Evolutionary conservation across 148 eudicot species (phyloP).

Genomic region (Fallopia convolvulus): DNA sequence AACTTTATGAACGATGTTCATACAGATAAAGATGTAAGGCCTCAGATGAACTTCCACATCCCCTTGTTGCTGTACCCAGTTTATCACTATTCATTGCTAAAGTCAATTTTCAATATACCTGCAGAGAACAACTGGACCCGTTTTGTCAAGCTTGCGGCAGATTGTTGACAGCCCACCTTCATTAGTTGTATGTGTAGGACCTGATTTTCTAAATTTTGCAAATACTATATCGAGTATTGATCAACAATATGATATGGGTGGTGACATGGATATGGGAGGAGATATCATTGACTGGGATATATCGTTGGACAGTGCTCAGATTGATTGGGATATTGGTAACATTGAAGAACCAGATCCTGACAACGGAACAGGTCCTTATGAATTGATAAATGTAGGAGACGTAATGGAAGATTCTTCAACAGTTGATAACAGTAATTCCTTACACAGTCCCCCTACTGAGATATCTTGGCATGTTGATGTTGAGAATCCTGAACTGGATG

Average conservation of each 20-base stretch:
- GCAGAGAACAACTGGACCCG: slow-evolving; percentile 33
- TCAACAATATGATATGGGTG: slow-evolving; percentile 30
- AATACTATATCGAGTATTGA: slow-evolving; percentile 21
- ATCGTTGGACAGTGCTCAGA: slow-evolving; percentile 74
- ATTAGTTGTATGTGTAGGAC: slow-evolving; percentile 32
- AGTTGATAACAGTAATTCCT: slow-evolving; percentile 10
- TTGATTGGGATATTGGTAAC: slow-evolving; percentile 93
- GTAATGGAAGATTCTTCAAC: slow-evolving; percentile 5
- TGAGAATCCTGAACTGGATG: slow-evolving; percentile 49
- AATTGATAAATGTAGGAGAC: slow-evolving; percentile 35
- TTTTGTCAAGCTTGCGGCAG: slow-evolving; percentile 50
- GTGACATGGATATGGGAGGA: slow-evolving; percentile 28
- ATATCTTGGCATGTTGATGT: slow-evolving; percentile 82
- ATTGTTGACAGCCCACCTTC: slow-evolving; percentile 59
- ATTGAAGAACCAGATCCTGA: slow-evolving; percentile 62
- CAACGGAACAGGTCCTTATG: slow-evolving; percentile 89
- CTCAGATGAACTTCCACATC: neutral
- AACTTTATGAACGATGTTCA: slow-evolving; percentile 65
- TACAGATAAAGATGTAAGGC: slow-evolving; percentile 64
- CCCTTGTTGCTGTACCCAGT: slow-evolving; percentile 1
- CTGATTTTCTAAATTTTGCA: slow-evolving; percentile 37
- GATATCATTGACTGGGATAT: slow-evolving; percentile 92
- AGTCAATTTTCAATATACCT: slow-evolving; percentile 12
- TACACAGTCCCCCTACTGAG: slow-evolving; percentile 13
- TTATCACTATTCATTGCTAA: neutral